A percentile compares a stretch with the other conserved stretches of the same genome.
phyloP scores from a whole-genome alignment of 2,329 filamentous ascomycete genomes.

The Gnomoniopsis sp. region DNA sequence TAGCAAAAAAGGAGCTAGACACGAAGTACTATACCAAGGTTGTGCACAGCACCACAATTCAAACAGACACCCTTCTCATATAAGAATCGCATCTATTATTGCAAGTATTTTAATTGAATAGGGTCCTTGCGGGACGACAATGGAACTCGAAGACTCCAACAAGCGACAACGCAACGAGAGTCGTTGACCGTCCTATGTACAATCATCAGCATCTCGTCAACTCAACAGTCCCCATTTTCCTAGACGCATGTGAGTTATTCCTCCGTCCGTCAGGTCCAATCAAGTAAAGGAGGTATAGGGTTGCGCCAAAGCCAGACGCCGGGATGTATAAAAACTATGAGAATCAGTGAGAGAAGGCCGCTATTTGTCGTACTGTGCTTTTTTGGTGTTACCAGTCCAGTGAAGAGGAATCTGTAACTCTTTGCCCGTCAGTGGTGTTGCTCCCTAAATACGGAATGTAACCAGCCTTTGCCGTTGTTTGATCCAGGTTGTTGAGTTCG shows the following conservation, averaged over 20 bases:
- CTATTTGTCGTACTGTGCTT: neutral
- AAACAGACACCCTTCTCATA: neutral
- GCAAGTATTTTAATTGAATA: slow-evolving; percentile 6
- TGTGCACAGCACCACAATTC: neutral
- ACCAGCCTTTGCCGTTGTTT: slow-evolving; percentile 18
- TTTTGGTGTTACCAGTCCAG: slow-evolving; percentile 18
- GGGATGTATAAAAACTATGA: slow-evolving; percentile 9
- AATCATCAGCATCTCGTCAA: slow-evolving; percentile 18
- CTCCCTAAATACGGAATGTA: slow-evolving; percentile 16
- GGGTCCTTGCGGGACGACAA: neutral
- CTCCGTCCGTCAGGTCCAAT: neutral
- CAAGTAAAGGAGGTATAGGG: neutral
- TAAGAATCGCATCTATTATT: neutral
- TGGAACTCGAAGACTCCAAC: no score
- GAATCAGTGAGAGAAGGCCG: slow-evolving; percentile 16
- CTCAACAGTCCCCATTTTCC: slow-evolving; percentile 2
- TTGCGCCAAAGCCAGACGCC: neutral
- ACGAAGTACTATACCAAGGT: neutral
- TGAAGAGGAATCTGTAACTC: slow-evolving; percentile 18
- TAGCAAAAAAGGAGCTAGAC: neutral
- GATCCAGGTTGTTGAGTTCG: neutral
- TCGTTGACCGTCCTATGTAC: slow-evolving; percentile 15
- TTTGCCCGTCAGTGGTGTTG: slow-evolving; percentile 18
- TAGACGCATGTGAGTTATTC: neutral
- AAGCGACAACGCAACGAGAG: neutral